Evolutionary conservation across 2,329 filamentous ascomycete genomes (phyloP), one percentile per base, ranked within the genome.

Genomic region (Cytospora leucostoma): DNA sequence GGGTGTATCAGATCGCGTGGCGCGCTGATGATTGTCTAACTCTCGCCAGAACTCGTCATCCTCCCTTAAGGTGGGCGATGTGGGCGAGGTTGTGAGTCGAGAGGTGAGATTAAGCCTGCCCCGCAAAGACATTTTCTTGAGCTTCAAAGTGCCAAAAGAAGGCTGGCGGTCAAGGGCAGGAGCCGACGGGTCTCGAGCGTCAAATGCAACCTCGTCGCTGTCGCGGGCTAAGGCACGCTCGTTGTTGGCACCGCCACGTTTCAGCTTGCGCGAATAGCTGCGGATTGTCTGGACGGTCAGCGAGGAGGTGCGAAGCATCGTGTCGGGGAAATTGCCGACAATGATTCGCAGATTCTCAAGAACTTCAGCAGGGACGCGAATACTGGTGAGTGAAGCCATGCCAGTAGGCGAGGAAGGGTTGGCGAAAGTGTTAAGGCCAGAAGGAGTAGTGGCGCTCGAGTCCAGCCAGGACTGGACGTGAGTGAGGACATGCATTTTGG

Each of bases 281-380:
- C 84, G 82, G 63, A 87, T 84, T 0, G 81, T 85, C 71, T 87
- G 84, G 56, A 86, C 77, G 0, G 84, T 81, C 5, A 86, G 74
- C 68, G 81, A 85, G 0, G 79, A 81, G 6, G 83, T 80, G 12
- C 82, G 74, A 1, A 87, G 79, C 80, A 86, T 84, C 1, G 83
- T 85, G 67, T 85, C 83, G 0, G 84, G 84, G 66, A 87, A 87
- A 67, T 82, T 85, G 6, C 79, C 74, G 12, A 85, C 79, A 0
- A 80, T 84, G 7, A 84, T 77, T 34, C 80, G 75, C 4, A 87
- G 74, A 0, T 79, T 84, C 63, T 87, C 83, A 49, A 86, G 71
- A 3, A 84, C 76, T 33, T 85, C 78, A 1, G 80, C 78, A 0
- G 83, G 82, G 0, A 87, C 74, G 1, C 81, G 84, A 7, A 86